Percentiles rank a stretch among this genome's conserved stretches.
Evolutionary conservation across 495 filamentous ascomycete species (phyloP).

Genomic region (Talaromyces proteolyticus): DNA sequence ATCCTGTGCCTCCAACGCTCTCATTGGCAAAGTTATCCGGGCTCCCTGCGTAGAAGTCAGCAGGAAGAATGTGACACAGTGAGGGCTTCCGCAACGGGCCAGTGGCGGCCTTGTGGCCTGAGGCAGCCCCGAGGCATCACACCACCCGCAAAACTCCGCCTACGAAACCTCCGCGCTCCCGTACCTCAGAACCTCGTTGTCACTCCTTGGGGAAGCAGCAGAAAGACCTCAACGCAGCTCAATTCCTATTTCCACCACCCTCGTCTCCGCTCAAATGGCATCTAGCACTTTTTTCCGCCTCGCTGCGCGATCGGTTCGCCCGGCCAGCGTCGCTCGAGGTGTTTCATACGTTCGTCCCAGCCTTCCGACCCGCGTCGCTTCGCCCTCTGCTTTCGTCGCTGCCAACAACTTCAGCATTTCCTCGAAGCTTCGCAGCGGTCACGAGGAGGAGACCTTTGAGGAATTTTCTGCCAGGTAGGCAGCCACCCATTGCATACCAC

Average conservation of each 20-base stretch:
- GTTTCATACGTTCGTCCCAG: slow-evolving; percentile 50
- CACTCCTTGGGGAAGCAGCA: slow-evolving; percentile 4
- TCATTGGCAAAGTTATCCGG: background rate
- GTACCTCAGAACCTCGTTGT: slow-evolving; percentile 21
- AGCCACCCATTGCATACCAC: slow-evolving; percentile 15
- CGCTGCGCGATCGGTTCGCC: slow-evolving; percentile 62
- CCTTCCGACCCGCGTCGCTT: slow-evolving; percentile 44
- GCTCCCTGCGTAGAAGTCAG: too few species aligned
- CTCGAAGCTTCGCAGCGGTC: slow-evolving; percentile 46
- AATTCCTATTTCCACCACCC: slow-evolving; percentile 25
- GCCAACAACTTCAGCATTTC: slow-evolving; percentile 65
- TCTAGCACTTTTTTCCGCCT: slow-evolving; percentile 63
- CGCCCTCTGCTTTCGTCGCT: slow-evolving; percentile 34
- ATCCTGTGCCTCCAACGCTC: background rate
- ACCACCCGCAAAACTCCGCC: slow-evolving; percentile 41
- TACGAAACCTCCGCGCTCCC: slow-evolving; percentile 23
- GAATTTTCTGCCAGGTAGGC: slow-evolving; percentile 97
- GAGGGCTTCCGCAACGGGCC: background rate
- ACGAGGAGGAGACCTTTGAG: slow-evolving; percentile 94
- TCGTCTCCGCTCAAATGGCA: slow-evolving; percentile 44
- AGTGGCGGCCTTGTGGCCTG: slow-evolving; percentile 11
- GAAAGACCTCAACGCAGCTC: slow-evolving; percentile 22
- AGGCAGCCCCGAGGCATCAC: slow-evolving; percentile 27
- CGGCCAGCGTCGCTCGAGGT: slow-evolving; percentile 51
- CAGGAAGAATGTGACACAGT: background rate